Conservation (phyloP, 129 eudicot genomes). For the Silybum marianum region DNA sequence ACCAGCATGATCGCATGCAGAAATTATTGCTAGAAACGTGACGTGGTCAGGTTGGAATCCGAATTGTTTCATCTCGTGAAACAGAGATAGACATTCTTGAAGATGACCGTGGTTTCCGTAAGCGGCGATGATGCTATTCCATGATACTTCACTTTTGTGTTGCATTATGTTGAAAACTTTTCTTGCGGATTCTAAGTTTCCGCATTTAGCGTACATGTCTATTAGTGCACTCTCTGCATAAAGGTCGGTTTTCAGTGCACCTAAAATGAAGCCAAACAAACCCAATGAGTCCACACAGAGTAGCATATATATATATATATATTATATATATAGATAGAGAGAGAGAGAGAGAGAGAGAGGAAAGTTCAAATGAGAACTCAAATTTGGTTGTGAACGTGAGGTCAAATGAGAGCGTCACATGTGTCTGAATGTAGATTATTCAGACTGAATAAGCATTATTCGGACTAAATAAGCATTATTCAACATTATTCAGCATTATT, state of each 20-base stretch:
- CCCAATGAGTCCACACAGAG: not conserved
- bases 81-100: slow-evolving; percentile 48
- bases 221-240: slow-evolving; percentile 67
- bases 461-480: too few species aligned
- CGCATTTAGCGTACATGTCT: slow-evolving; percentile 78
- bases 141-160: slow-evolving; percentile 71
- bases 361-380: too few species aligned
- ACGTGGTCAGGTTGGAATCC: slow-evolving; percentile 71
- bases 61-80: slow-evolving; percentile 50
- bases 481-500: too few species aligned
- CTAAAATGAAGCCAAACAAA: not conserved
- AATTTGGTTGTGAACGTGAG: too few species aligned
- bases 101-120: slow-evolving; percentile 74
- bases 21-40: slow-evolving; percentile 72
- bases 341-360: too few species aligned
- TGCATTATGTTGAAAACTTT: slow-evolving; percentile 58
- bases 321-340: too few species aligned
- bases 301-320: not conserved
- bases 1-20: slow-evolving; percentile 89
- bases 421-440: too few species aligned
- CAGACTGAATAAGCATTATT: too few species aligned
- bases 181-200: slow-evolving; percentile 53
- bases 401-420: too few species aligned
- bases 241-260: slow-evolving; percentile 48
- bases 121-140: slow-evolving; percentile 85